Base-by-base conservation (phyloP, 225 moss, liverwort and hornwort species). In the Polytrichum commune region DNA sequence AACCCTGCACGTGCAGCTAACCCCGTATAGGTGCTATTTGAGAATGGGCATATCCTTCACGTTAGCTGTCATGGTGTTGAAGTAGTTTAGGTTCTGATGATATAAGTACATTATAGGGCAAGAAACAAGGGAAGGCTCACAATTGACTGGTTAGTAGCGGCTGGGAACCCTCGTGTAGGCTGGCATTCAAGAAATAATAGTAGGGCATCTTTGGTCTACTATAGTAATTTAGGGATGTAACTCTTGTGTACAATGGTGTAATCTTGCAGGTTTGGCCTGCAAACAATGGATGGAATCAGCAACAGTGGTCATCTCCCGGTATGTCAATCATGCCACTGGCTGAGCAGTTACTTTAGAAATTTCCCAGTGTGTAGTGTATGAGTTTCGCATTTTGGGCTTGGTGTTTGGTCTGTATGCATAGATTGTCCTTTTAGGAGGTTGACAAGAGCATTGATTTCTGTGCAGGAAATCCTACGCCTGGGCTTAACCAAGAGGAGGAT, bases 401-500 rank as follows among this genome's bases (percentile, higher is more conserved):
- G 53, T 67, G 46, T 24, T n/a, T 5, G 25, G 46, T 38, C 29
- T 46, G n/a, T n/a, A 60, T 60, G 22, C 5, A 9, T 4, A 24
- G 24, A 9, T 60, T 60, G 6, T 9, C 16, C 38, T 38, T 38
- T 13, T 16, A 46, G 3, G 46, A 46, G 13, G 13, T 16, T 84
- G 72, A 67, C 66, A 62, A 73, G 70, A 66, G 71, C 10, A 19
- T 20, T 70, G 63, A 69, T 64, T 68, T 46, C 46, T 56, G 62
- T 63, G 25, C 72, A 90, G 93, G 78, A 73, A 82, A 73, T 72
- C 25, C 73, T 56, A 79, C 76, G 60, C 62, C 78, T 70, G 89
- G 78, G 69, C 76, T 90, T 58, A 89, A 77, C 68, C 88, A 93
- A 76, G 96, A 93, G 79, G 97, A 98, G 68, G 97, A 98, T 70